Conservation (phyloP, 768 basidiomycete genomes). For the Gymnopilus dilepis region DNA sequence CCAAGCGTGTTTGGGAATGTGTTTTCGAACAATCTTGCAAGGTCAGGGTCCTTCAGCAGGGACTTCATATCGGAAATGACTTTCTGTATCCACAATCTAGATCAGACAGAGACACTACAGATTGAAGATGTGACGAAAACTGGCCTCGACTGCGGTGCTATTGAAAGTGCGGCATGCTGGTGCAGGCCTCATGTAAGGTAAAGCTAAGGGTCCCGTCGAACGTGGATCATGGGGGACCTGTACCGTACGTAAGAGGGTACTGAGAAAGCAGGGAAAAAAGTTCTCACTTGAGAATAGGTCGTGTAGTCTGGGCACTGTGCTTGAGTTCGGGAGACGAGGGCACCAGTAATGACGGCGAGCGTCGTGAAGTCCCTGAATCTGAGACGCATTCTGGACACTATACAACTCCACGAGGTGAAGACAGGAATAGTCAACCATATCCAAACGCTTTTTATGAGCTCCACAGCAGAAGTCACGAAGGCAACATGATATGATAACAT, state of each 20-base stretch:
- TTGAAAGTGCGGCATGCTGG: slow-evolving; percentile 78
- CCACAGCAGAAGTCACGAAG: slow-evolving; percentile 14
- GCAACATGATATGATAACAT: slow-evolving; percentile 12
- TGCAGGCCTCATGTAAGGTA: slow-evolving; percentile 77
- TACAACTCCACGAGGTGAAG: slow-evolving; percentile 9
- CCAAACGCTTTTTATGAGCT: slow-evolving; percentile 23
- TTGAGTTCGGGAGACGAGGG: slow-evolving; percentile 30
- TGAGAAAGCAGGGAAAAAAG: background rate
- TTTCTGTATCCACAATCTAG: slow-evolving; percentile 49
- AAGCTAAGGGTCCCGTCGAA: slow-evolving; percentile 62
- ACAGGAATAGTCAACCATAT: slow-evolving; percentile 6
- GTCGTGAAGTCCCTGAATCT: slow-evolving; percentile 13
- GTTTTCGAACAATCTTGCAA: slow-evolving; percentile 82
- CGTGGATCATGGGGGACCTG: slow-evolving; percentile 64
- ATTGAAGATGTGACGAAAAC: background rate
- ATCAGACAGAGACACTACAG: background rate
- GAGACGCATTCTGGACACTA: slow-evolving; percentile 20
- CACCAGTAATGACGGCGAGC: slow-evolving; percentile 27
- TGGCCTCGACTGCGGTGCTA: slow-evolving; percentile 75
- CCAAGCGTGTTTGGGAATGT: slow-evolving; percentile 85
- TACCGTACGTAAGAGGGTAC: background rate
- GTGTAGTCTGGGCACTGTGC: slow-evolving; percentile 69
- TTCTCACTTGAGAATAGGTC: slow-evolving; percentile 54
- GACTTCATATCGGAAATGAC: slow-evolving; percentile 77
- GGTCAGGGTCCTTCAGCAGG: slow-evolving; percentile 74